phyloP scores from a whole-genome alignment of 1,284 basidiomycete genomes.

The Fomes fomentarius region DNA sequence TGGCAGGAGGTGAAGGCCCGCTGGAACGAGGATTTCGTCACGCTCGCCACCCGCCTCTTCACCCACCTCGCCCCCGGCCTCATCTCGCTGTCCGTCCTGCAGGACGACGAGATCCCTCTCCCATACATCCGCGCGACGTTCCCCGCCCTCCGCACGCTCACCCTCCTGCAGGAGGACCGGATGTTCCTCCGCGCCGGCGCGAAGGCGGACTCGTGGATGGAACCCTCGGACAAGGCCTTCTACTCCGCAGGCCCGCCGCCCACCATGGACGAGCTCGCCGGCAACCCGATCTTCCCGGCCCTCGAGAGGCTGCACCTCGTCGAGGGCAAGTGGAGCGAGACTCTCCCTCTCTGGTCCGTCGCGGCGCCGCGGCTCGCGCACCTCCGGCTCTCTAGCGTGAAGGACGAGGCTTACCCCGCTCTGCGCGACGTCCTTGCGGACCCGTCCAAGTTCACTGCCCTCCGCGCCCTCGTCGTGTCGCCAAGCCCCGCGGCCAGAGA shows the following conservation, averaged over 20 bases:
- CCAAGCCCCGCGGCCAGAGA: background rate
- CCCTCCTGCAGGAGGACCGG: conserved; percentile 12
- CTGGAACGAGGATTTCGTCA: conserved; percentile 17
- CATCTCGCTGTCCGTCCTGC: conserved; percentile 13
- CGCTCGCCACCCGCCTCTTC: conserved; percentile 11
- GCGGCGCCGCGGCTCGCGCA: conserved; percentile 5
- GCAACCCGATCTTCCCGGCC: conserved; percentile 6
- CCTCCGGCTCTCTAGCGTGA: conserved; percentile 1
- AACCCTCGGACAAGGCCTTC: conserved; percentile 3
- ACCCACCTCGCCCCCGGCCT: conserved; percentile 7
- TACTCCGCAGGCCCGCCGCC: conserved; percentile 3
- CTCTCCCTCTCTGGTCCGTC: conserved; percentile 8
- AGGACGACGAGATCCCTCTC: conserved; percentile 5
- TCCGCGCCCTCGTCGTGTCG: background rate
- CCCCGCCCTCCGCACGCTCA: conserved; percentile 14
- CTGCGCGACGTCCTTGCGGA: background rate
- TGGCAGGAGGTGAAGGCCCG: conserved; percentile 8
- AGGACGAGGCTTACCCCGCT: background rate
- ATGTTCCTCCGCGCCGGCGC: conserved; percentile 4
- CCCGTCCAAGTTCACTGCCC: background rate
- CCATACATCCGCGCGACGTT: conserved; percentile 11
- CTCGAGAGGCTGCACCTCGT: conserved; percentile 13
- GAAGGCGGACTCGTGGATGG: background rate
- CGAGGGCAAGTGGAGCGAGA: conserved; percentile 3
- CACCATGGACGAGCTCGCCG: background rate